phyloP scores from a whole-genome alignment of 2,329 filamentous ascomycete genomes.

The Aspergillus cejpii region DNA sequence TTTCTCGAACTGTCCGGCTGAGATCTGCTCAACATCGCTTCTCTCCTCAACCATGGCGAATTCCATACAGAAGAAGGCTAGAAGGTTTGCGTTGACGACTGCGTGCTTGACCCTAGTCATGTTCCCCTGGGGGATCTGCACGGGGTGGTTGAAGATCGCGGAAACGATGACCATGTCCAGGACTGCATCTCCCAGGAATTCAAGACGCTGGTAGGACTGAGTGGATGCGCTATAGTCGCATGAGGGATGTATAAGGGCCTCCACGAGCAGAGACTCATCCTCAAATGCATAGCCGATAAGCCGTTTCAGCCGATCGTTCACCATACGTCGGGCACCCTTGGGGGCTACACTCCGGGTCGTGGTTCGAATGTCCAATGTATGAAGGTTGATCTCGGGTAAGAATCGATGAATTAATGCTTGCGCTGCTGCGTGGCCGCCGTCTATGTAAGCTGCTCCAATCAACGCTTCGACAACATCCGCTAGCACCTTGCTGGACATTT shows the following conservation, averaged over 20 bases:
- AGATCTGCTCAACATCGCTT: slow-evolving; percentile 4
- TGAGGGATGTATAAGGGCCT: slow-evolving; percentile 76
- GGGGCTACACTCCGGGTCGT: not conserved
- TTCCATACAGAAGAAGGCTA: slow-evolving; percentile 69
- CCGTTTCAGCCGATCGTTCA: slow-evolving; percentile 15
- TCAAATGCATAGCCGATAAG: slow-evolving; percentile 62
- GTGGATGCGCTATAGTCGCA: slow-evolving; percentile 47
- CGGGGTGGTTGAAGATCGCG: slow-evolving; percentile 28
- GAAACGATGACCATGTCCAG: slow-evolving; percentile 69
- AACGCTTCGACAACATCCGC: slow-evolving; percentile 85
- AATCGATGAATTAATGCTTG: slow-evolving; percentile 60
- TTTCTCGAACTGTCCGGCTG: slow-evolving; percentile 21
- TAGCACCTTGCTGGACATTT: slow-evolving; percentile 67
- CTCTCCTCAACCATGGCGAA: slow-evolving; percentile 17
- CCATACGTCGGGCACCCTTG: slow-evolving; percentile 7
- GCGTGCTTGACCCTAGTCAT: slow-evolving; percentile 73
- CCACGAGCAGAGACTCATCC: slow-evolving; percentile 61
- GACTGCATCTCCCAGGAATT: slow-evolving; percentile 81
- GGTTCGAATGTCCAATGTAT: slow-evolving; percentile 9
- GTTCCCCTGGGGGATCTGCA: slow-evolving; percentile 46
- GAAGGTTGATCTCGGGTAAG: slow-evolving; percentile 48
- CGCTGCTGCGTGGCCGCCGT: slow-evolving; percentile 61
- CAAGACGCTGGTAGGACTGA: slow-evolving; percentile 64
- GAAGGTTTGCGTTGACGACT: slow-evolving; percentile 71
- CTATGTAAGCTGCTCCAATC: slow-evolving; percentile 66